A percentile compares a stretch with the other conserved stretches of the same genome.
Conservation (phyloP, 164 flowering plant species). For the Platanus orientalis region DNA sequence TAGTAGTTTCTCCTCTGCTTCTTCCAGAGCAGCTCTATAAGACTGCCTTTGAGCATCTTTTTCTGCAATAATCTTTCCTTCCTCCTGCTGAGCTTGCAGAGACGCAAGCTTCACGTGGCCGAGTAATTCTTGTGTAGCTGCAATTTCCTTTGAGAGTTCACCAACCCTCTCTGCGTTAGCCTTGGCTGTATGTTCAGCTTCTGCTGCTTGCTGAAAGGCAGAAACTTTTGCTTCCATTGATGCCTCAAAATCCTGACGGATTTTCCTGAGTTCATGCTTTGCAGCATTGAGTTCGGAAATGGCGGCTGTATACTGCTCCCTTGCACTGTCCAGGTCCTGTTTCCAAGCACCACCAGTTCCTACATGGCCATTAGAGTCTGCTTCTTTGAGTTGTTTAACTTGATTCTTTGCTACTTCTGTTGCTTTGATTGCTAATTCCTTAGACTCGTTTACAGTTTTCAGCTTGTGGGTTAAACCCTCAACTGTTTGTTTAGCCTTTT, state of each 20-base stretch:
- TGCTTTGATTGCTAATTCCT: conserved; percentile 49
- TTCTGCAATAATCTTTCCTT: conserved; percentile 46
- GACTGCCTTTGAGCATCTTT: conserved; percentile 55
- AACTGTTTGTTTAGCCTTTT: conserved; percentile 60
- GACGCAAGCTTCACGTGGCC: conserved; percentile 61
- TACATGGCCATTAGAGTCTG: conserved; percentile 18
- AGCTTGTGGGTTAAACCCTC: conserved; percentile 65
- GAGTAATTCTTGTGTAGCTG: conserved; percentile 49
- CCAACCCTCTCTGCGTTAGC: conserved; percentile 44
- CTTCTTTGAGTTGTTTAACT: conserved; percentile 50
- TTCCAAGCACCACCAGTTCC: conserved; percentile 35
- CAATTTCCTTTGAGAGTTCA: conserved; percentile 68
- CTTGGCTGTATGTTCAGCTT: conserved; percentile 49
- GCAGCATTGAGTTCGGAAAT: conserved; percentile 67
- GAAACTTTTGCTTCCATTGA: conserved; percentile 47
- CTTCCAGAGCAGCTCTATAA: conserved; percentile 50
- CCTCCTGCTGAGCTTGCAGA: conserved; percentile 56
- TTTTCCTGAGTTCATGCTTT: conserved; percentile 63
- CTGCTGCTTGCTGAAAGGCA: conserved; percentile 54
- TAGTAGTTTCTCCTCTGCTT: conserved; percentile 48
- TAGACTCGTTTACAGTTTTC: conserved; percentile 44
- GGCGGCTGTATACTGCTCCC: conserved; percentile 45
- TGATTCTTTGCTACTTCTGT: conserved; percentile 53
- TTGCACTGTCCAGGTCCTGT: conserved; percentile 49
- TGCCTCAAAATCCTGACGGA: conserved; percentile 60